A percentile compares a stretch with the other conserved stretches of the same genome.
Conservation (phyloP, 176 grass and related monocot genomes). For the Phoenix roebelenii region DNA sequence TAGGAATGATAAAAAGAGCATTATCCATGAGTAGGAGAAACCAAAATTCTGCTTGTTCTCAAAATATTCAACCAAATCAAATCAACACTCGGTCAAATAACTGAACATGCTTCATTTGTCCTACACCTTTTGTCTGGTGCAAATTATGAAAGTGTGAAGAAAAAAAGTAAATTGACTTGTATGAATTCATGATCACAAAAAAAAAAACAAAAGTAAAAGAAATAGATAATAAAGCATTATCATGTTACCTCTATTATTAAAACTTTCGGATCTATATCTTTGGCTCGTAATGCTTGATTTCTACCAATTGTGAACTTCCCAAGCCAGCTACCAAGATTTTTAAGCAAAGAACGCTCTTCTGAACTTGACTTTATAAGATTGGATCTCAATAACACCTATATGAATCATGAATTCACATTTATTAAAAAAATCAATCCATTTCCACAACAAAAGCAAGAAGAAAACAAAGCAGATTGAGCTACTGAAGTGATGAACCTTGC, state of each 20-base stretch:
- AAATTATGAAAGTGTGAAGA: no score
- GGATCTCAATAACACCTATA: slow-evolving; percentile 72
- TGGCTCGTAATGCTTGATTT: slow-evolving; percentile 85
- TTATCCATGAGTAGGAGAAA: no score
- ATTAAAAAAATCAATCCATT: slow-evolving; percentile 4
- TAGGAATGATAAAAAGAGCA: no score
- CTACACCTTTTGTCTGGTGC: no score
- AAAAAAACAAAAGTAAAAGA: slow-evolving; percentile 3
- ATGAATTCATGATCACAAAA: neutral
- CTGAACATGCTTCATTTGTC: no score
- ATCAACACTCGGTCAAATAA: no score
- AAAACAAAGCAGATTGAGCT: neutral
- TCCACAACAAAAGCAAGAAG: neutral
- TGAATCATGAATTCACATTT: neutral
- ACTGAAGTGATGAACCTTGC: slow-evolving; percentile 49
- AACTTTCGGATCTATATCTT: slow-evolving; percentile 93
- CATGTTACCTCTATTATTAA: slow-evolving; percentile 76
- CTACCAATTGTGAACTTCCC: slow-evolving; percentile 95
- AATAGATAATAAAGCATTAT: slow-evolving; percentile 4
- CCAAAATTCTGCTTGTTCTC: no score
- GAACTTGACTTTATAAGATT: slow-evolving; percentile 98
- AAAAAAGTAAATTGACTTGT: no score
- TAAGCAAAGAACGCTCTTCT: slow-evolving; percentile 89
- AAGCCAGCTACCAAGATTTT: slow-evolving; percentile 98
- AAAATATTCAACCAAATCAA: no score